Conservation (phyloP, 2,329 filamentous ascomycete species). For the Xylaria sp. region DNA sequence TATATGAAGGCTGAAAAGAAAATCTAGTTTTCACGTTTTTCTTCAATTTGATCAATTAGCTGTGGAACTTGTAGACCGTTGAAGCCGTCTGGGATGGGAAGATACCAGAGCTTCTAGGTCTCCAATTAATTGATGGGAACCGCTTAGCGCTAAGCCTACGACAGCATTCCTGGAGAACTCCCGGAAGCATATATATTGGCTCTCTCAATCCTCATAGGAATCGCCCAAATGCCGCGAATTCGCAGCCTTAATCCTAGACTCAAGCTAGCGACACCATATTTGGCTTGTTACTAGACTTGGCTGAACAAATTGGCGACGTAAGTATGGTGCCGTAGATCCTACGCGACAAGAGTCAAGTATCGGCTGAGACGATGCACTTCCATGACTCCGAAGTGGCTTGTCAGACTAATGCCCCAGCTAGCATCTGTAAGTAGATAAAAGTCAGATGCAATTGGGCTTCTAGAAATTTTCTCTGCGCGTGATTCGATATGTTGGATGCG, state of each 20-base stretch:
- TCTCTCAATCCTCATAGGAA: not conserved
- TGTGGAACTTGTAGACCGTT: not conserved
- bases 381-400: conserved; percentile 22
- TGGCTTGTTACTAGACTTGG: not conserved
- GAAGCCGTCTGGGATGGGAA: not conserved
- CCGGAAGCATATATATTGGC: not conserved
- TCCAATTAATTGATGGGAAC: not conserved
- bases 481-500: conserved; percentile 1
- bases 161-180: conserved; percentile 11
- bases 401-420: not conserved
- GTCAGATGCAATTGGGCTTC: conserved; percentile 3
- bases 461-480: conserved; percentile 16
- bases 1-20: not conserved
- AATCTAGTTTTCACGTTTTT: not conserved
- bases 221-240: not conserved
- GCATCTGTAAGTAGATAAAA: not conserved
- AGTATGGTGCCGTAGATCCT: not conserved
- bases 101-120: not conserved
- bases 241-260: not conserved
- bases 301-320: not conserved
- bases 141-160: not conserved
- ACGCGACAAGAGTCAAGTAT: not conserved
- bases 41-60: not conserved
- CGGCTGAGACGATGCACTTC: conserved; percentile 9
- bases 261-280: not conserved